phyloP scores from a whole-genome alignment of 2,329 filamentous ascomycete species.

The Diplocarpon mali region DNA sequence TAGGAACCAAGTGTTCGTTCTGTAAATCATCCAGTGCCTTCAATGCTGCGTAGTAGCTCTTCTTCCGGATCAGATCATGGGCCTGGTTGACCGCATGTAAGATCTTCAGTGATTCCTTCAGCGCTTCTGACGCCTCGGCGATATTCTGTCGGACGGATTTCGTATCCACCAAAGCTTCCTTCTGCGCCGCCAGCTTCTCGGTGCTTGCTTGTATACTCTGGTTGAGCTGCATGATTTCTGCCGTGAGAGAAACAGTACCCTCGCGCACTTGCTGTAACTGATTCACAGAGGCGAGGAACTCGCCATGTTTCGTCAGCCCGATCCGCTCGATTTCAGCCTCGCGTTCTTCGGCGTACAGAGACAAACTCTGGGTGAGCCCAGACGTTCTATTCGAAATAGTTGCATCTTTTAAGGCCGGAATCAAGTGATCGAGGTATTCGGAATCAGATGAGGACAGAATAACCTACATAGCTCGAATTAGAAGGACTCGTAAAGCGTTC shows the following conservation, averaged over 20 bases:
- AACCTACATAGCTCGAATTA: constrained; percentile 47
- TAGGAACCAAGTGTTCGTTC: constrained; percentile 76
- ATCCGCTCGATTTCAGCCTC: constrained; percentile 90
- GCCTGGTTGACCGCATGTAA: constrained; percentile 87
- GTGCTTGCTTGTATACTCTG: constrained; percentile 93
- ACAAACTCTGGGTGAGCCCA: constrained; percentile 66
- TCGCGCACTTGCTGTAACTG: constrained; percentile 87
- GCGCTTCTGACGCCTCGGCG: constrained; percentile 76
- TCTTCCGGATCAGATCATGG: constrained; percentile 80
- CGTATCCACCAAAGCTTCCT: constrained; percentile 87
- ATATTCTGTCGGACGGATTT: constrained; percentile 90
- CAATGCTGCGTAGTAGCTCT: constrained; percentile 90
- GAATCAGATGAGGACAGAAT: constrained; percentile 83
- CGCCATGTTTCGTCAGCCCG: constrained; percentile 91
- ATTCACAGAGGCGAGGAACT: constrained; percentile 88
- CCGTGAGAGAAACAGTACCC: constrained; percentile 77
- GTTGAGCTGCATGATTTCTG: constrained; percentile 85
- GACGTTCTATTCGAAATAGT: constrained; percentile 61
- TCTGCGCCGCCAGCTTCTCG: constrained; percentile 86
- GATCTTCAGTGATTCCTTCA: constrained; percentile 87
- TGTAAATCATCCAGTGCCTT: constrained; percentile 92
- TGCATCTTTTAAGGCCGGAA: constrained; percentile 87
- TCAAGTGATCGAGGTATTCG: constrained; percentile 92
- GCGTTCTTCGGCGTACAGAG: constrained; percentile 72
- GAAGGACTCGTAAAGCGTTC: constrained; percentile 1